Base-by-base conservation (phyloP, 164 flowering plant genomes). In the Tetrastigma voinierianum region DNA sequence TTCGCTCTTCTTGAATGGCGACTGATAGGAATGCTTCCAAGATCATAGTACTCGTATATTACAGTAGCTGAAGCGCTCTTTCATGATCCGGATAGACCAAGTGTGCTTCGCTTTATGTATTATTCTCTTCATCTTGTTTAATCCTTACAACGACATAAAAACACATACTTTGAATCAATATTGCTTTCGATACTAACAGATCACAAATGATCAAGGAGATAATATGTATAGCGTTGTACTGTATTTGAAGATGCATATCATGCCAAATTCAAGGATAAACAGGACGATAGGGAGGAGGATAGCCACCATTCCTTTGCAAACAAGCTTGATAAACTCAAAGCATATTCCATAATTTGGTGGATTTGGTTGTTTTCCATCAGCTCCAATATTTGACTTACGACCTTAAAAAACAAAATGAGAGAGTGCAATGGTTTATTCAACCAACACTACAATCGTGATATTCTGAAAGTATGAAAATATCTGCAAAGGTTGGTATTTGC, bases 301-400 rank as follows among this genome's bases (percentile, higher is more conserved):
- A 8, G 23, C 49, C 9, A 66, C 54, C 52, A 66, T 56, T 10
- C 21, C 53, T 53, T 56, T 66, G 52, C 21, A 19, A 15, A 43
- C 19, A 17, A 60, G 46, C 55, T 68, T 60, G 52, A 68, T 9
- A 16, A 60, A 19, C 21, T 25, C 9, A 13, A 68, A 45, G n/a
- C 21, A 60, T 1, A 51, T 51, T 2, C 44, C 46, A 46, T 61
- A 61, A 53, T 68, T 68, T 20, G 71, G 53, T 17, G 65, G 71
- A 67, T 21, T 51, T 45, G 24, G 46, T n/a, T 49, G 11, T 32
- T 32, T 32, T 32, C 40, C 40, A 32, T 32, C 40, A 32, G 40
- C 40, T 32, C 40, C 40, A 32, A 32, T 32, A 7, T 32, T 32
- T 32, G 40, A 32, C 6, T 32, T 4, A 32, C 6, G 40, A 32